Evolutionary conservation across 164 flowering plant species (phyloP).

Genomic region (Saururus chinensis): DNA sequence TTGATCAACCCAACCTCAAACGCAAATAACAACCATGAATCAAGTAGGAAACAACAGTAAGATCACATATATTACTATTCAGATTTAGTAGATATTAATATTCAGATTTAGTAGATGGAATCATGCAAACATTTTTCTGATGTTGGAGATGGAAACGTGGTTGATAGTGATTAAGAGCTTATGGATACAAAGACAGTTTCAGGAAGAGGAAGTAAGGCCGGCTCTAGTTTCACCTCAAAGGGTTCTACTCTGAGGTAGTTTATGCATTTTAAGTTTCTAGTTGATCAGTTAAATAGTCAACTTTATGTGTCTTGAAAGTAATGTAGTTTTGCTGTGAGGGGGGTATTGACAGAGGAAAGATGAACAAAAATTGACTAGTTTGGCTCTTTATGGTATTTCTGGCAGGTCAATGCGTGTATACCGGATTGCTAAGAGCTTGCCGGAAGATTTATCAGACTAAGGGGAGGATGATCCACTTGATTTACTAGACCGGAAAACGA

Average conservation of each 20-base stretch:
- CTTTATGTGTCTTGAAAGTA: not conserved
- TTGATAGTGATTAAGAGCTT: constrained; percentile 41
- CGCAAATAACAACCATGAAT: no score
- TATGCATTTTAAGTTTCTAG: no score
- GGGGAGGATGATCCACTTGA: constrained; percentile 86
- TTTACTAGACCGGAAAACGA: constrained; percentile 68
- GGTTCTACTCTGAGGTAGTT: constrained; percentile 47
- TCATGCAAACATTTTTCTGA: constrained; percentile 93
- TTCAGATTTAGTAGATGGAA: constrained; percentile 89
- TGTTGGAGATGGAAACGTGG: constrained; percentile 50
- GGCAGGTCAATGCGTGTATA: constrained; percentile 52
- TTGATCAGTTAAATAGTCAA: no score
- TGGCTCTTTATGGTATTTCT: not conserved
- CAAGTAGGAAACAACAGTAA: no score
- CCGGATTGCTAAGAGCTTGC: constrained; percentile 42
- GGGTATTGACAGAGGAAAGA: not conserved
- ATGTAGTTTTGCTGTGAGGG: not conserved
- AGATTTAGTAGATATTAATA: constrained; percentile 1
- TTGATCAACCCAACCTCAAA: no score
- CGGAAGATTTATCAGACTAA: constrained; percentile 62
- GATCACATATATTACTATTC: no score
- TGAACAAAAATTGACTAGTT: not conserved
- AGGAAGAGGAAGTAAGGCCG: constrained; percentile 29
- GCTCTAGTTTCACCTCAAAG: constrained; percentile 36
- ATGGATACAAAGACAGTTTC: constrained; percentile 28